phyloP scores from a whole-genome alignment of 495 filamentous ascomycete genomes.

The Lindgomyces ingoldianus region DNA sequence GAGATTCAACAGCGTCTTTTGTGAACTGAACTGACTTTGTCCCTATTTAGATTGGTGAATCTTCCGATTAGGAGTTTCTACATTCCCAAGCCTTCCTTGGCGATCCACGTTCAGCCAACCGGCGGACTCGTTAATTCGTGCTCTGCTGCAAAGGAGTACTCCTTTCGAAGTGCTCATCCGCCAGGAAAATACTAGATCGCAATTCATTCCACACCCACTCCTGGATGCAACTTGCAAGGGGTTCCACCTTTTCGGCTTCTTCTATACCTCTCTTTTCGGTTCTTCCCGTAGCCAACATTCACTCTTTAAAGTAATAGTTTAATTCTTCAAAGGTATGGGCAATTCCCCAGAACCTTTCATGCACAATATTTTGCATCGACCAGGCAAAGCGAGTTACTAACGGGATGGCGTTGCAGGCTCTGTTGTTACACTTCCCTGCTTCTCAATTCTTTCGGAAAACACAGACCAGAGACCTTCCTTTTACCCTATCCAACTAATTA shows the following conservation, averaged over 20 bases:
- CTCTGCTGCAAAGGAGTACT: constrained; percentile 40
- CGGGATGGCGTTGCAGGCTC: constrained; percentile 20
- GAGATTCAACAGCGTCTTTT: not conserved
- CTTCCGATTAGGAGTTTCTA: constrained; percentile 30
- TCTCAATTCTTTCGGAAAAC: constrained; percentile 20
- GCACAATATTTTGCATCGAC: too few relatives aligned
- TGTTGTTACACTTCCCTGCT: constrained; percentile 24
- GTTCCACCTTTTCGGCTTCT: constrained; percentile 29
- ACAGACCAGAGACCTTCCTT: constrained; percentile 44
- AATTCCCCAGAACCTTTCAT: constrained; percentile 17
- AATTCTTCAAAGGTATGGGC: constrained; percentile 40
- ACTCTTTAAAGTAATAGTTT: constrained; percentile 42
- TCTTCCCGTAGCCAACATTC: constrained; percentile 38
- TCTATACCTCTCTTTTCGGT: constrained; percentile 22
- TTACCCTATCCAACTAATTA: constrained; percentile 58
- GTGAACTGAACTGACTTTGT: not conserved
- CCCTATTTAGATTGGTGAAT: constrained; percentile 34
- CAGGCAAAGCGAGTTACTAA: constrained; percentile 6
- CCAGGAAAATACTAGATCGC: constrained; percentile 29
- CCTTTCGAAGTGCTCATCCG: constrained; percentile 36
- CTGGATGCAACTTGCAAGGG: constrained; percentile 42
- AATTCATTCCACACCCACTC: constrained; percentile 38
- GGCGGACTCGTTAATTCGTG: constrained; percentile 49
- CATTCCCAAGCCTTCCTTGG: constrained; percentile 37
- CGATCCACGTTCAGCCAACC: constrained; percentile 30